Base-by-base conservation (phyloP, 2,329 filamentous ascomycete genomes). In the Talaromyces verruculosus region DNA sequence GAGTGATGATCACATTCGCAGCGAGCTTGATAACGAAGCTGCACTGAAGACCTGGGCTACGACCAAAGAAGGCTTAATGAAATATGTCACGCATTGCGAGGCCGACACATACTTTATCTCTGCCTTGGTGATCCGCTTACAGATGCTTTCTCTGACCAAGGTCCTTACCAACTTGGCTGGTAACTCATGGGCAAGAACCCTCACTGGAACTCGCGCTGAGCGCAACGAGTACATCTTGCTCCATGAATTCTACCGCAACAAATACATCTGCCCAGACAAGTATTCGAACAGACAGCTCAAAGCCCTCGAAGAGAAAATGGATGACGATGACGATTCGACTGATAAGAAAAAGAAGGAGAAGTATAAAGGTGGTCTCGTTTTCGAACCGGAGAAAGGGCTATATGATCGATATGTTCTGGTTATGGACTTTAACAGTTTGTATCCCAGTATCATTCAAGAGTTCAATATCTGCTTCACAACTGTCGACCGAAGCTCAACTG, bases 381-480 rank as follows among this genome's bases (percentile, higher is more conserved):
- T 99, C 72, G 95, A 99, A 77, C 95, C 95, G 4, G 93, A 98
- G 77, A 97, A 94, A 78, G 95, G 96, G 19, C 85, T 99, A 4
- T 99, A 99, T 75, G 95, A 99, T 84, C 96, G 96, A 80, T 97
- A 96, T 78, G 91, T 99, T 63, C 86, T 99, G 65, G 96, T 99
- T 78, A 99, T 99, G 96, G 95, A 99, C 83, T 99, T 99, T 84
- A 99, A 99, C 85, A 97, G 93, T 72, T 84, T 99, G 68, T 99
- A 99, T 74, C 95, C 95, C 37, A 97, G 92, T 75, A 98, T 99
- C 74, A 99, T 99, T 68, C 96, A 99, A 75, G 96, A 99, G 84
- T 99, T 89, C 82, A 99, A 99, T 79, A 99, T 99, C 72, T 99
- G 96, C 83, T 99, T 99, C 80, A 99, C 95, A 1, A 99, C 96